Base-by-base conservation (phyloP, 202 grass and related monocot genomes). In the Schoenoplectus tabernaemontani region DNA sequence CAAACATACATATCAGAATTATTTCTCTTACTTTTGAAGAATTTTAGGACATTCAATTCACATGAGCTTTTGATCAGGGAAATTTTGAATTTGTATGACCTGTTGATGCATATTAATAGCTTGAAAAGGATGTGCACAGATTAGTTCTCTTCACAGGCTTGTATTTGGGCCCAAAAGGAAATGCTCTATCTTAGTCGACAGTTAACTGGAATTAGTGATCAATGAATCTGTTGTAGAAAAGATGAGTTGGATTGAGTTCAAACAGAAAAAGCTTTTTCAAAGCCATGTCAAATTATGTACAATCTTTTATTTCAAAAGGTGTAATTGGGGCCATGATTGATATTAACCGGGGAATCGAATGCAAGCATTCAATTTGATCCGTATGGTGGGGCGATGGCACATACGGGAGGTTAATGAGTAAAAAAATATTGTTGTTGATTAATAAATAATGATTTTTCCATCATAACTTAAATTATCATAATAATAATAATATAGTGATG, bases 261-360 rank as follows among this genome's bases (percentile, higher is more conserved):
- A 0, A 32, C 0, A 3, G 2, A 5, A 84, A 78, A 9, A 2
- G n/a, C 0, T 92, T 85, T 67, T 79, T 76, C 10, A 92, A 92
- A 76, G 66, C 75, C 5, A 96, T 92, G 78, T 96, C 92, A 0
- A 89, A 96, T 58, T 90, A 92, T 77, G 87, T 88, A 42, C 59
- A 34, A 1, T 2, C 81, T 0, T 82, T 84, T 16, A 93, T 91
- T 57, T 48, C 47, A 0, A 64, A 20, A 0, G 82, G 59, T 65
- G 12, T 85, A 36, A 59, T 65, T 9, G 68, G 3, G 2, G 68
- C 86, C 60, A 23, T 89, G 10, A 64, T n/a, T 24, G 2, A 38
- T 23, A 39, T n/a, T 96, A 33, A 81, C 87, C 9, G 17, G 9
- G 2, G 72, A 78, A 33, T 33, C 57, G 0, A n/a, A 10, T 1